Evolutionary conservation across 768 basidiomycete species (phyloP).

Genomic region (Cystobasidium onofrii): DNA sequence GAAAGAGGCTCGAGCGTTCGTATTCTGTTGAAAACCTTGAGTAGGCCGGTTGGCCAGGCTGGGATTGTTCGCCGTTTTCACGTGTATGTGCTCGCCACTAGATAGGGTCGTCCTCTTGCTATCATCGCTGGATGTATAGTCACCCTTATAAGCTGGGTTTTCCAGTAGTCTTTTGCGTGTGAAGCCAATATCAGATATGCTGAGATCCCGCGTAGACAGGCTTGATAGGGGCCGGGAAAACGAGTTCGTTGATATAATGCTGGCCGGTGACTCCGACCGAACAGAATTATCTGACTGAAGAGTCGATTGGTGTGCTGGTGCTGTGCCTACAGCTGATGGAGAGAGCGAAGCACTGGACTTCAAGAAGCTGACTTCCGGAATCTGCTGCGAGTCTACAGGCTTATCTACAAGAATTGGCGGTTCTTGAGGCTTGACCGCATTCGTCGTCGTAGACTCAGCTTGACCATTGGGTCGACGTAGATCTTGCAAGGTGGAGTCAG

Average conservation of each 20-base stretch:
- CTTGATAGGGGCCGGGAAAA: not conserved
- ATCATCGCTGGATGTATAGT: not conserved
- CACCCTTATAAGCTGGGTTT: not conserved
- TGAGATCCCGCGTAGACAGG: not conserved
- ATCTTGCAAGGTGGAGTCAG: not conserved
- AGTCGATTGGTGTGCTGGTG: not conserved
- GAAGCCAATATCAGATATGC: not conserved
- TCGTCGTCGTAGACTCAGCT: no score
- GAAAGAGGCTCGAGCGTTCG: not conserved
- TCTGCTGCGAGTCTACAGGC: no score
- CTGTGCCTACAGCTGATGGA: not conserved
- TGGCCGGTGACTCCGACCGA: conserved; percentile 5
- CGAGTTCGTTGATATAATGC: not conserved
- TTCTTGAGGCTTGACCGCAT: no score
- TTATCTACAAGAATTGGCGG: no score
- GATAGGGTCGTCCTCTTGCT: conserved; percentile 27
- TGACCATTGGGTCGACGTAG: no score
- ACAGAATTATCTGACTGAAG: not conserved
- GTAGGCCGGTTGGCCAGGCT: not conserved
- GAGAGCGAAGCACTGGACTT: no score
- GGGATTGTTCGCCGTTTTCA: not conserved
- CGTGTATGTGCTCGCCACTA: not conserved
- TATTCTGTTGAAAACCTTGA: not conserved
- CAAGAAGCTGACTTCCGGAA: no score
- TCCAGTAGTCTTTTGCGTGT: not conserved